These are phyloP conservation scores for Diaporthe sp. DNA, from an alignment of 2,329 filamentous ascomycete species.

Conservation along the genomic window DNA sequence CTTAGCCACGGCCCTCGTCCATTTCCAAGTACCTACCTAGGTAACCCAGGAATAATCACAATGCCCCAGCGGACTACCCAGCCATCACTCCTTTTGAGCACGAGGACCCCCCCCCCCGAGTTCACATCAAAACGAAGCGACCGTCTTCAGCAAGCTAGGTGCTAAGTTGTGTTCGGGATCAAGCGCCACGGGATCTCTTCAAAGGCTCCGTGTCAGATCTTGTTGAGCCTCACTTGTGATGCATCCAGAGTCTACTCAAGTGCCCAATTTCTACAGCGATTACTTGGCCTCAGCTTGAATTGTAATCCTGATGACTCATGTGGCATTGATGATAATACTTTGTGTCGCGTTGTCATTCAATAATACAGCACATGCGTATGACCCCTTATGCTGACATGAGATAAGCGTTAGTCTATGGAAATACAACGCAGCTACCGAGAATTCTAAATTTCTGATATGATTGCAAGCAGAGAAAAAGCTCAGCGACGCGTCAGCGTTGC, in stretches of 20 bases:
- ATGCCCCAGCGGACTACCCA: background rate
- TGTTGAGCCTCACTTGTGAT: background rate
- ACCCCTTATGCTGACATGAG: constrained; percentile 16
- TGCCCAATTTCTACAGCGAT: no score
- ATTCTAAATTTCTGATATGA: background rate
- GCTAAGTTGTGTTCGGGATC: background rate
- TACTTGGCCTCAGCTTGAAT: background rate
- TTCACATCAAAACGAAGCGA: no score
- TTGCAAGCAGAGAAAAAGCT: background rate
- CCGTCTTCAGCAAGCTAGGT: background rate
- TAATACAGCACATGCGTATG: background rate
- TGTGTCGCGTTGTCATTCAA: background rate
- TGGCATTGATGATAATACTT: background rate
- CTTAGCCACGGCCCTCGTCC: background rate
- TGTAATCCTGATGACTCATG: background rate
- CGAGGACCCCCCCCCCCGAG: background rate
- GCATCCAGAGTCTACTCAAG: background rate
- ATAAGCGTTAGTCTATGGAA: background rate
- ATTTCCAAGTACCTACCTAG: no score
- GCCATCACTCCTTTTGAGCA: background rate
- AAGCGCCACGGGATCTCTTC: background rate
- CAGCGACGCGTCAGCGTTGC: constrained; percentile 10
- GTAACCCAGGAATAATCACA: background rate
- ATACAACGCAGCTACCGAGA: background rate
- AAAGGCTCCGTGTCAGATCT: background rate